These are phyloP conservation scores for Aspergillus floridensis DNA, from an alignment of 2,329 filamentous ascomycete genomes.

Conservation along the genomic window DNA sequence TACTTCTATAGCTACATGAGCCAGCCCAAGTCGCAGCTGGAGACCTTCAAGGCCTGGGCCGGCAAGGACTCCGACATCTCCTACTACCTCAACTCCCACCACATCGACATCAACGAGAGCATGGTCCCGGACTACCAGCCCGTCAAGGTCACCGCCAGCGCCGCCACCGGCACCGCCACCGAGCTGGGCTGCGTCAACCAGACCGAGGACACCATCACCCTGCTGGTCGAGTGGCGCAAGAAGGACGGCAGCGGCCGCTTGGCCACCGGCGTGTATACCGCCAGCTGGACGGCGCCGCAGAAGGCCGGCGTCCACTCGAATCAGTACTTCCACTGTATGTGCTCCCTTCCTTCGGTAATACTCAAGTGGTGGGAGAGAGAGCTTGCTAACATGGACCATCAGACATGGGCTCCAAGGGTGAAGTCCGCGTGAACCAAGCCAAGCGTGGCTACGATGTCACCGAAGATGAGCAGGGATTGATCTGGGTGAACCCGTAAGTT, in stretches of 20 bases:
- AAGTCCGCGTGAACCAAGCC: slow-evolving; percentile 87
- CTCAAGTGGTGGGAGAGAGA: no score
- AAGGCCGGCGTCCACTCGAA: slow-evolving; percentile 93
- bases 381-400: background rate
- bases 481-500: slow-evolving; percentile 79
- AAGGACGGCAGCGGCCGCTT: slow-evolving; percentile 65
- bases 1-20: slow-evolving; percentile 98
- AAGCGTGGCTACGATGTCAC: slow-evolving; percentile 93
- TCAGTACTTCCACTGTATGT: slow-evolving; percentile 83
- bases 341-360: background rate
- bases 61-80: slow-evolving; percentile 89
- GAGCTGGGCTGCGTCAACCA: slow-evolving; percentile 72
- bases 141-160: slow-evolving; percentile 74
- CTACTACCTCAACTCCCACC: slow-evolving; percentile 94
- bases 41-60: slow-evolving; percentile 94
- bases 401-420: slow-evolving; percentile 76
- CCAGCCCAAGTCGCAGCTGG: slow-evolving; percentile 84
- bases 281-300: slow-evolving; percentile 91
- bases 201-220: slow-evolving; percentile 90
- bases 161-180: slow-evolving; percentile 74
- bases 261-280: slow-evolving; percentile 87
- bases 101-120: slow-evolving; percentile 87
- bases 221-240: slow-evolving; percentile 85
- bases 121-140: slow-evolving; percentile 84
- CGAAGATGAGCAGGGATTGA: slow-evolving; percentile 68